Percentiles rank a stretch among this genome's conserved stretches.
Conservation (phyloP, 2,329 filamentous ascomycete genomes). For the Colletotrichum australisinense region DNA sequence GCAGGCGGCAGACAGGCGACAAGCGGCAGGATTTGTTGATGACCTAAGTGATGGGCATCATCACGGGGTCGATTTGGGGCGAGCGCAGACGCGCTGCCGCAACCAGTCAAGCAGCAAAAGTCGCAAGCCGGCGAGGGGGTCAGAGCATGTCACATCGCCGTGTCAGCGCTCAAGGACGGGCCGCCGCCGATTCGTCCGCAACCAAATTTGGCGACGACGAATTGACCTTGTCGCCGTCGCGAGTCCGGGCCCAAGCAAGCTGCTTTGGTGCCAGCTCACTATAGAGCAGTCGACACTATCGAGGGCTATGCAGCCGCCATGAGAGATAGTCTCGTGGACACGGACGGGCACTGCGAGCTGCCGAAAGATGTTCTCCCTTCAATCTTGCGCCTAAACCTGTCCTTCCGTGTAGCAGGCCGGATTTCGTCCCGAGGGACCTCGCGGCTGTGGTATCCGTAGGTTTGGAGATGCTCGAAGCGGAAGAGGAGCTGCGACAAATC, state of each 20-base stretch:
- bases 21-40: conserved; percentile 19
- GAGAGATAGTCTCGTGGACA: conserved; percentile 31
- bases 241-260: conserved; percentile 7
- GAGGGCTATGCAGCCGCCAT: conserved; percentile 32
- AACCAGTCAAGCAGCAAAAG: conserved; percentile 33
- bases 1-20: conserved; percentile 5
- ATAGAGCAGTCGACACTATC: conserved; percentile 20
- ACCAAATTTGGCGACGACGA: conserved; percentile 26
- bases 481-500: conserved; percentile 4
- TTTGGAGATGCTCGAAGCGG: neutral
- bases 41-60: conserved; percentile 38
- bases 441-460: neutral
- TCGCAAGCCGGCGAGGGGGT: conserved; percentile 25
- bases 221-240: conserved; percentile 34
- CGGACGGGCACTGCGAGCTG: conserved; percentile 20
- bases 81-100: conserved; percentile 20
- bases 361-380: neutral
- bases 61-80: conserved; percentile 44
- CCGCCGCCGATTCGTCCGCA: conserved; percentile 34
- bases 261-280: conserved; percentile 17
- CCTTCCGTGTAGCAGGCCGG: neutral
- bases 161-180: conserved; percentile 36
- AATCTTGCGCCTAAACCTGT: neutral
- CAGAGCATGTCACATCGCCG: conserved; percentile 38
- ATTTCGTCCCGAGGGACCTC: neutral